Conservation (phyloP, 805 yeast species). For the Kazachstania viticola region DNA sequence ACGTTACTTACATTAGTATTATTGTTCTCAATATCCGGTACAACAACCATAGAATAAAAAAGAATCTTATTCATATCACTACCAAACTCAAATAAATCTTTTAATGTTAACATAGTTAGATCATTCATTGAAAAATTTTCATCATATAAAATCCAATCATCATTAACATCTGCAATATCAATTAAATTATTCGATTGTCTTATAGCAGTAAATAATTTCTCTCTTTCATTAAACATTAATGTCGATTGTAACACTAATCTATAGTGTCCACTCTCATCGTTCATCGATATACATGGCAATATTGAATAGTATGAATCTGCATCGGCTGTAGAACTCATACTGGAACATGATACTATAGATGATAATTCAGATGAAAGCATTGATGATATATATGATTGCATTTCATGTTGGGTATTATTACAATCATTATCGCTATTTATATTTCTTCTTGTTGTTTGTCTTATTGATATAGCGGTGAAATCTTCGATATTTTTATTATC, state of each 20-base stretch:
- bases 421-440: no score
- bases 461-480: no score
- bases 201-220: constrained; percentile 23
- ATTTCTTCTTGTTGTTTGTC: no score
- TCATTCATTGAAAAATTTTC: constrained; percentile 29
- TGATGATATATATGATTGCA: no score
- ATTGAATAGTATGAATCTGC: constrained; percentile 12
- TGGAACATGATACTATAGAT: no score
- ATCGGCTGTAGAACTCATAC: constrained; percentile 1
- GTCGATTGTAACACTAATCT: constrained; percentile 25
- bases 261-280: constrained; percentile 21
- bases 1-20: no score
- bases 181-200: constrained; percentile 25
- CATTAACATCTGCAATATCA: constrained; percentile 23
- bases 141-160: constrained; percentile 35
- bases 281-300: constrained; percentile 23
- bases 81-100: constrained; percentile 9
- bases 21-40: no score
- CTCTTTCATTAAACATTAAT: constrained; percentile 18
- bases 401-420: no score
- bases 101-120: constrained; percentile 14
- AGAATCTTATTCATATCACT: constrained; percentile 8
- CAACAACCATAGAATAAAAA: constrained; percentile 14
- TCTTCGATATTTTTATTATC: no score
- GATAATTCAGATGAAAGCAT: no score